A percentile compares a stretch with the other conserved stretches of the same genome.
phyloP scores from a whole-genome alignment of 2,329 filamentous ascomycete species.

The Paecilomyces sp. region DNA sequence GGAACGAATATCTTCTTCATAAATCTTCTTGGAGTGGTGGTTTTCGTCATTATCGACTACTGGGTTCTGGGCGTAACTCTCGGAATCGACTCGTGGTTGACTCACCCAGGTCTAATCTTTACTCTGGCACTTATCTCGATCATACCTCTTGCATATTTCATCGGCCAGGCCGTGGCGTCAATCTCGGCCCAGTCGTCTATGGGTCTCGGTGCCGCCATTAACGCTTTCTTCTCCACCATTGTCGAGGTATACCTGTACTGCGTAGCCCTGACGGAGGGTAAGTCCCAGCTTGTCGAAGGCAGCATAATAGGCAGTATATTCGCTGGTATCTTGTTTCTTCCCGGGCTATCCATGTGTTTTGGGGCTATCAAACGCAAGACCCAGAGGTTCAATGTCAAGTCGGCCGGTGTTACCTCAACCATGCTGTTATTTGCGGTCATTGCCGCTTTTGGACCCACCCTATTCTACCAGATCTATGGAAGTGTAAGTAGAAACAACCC shows the following conservation, averaged over 20 bases:
- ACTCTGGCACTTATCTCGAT: constrained; percentile 78
- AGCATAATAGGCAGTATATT: constrained; percentile 98
- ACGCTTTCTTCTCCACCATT: constrained; percentile 95
- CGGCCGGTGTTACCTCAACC: constrained; percentile 91
- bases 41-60: constrained; percentile 93
- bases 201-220: constrained; percentile 93
- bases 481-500: constrained; percentile 51
- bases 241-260: constrained; percentile 98
- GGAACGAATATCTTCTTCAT: constrained; percentile 99
- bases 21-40: constrained; percentile 88
- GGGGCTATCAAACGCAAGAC: constrained; percentile 97
- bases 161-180: constrained; percentile 94
- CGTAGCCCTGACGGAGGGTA: constrained; percentile 84
- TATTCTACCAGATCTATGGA: constrained; percentile 98
- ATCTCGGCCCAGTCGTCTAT: constrained; percentile 98
- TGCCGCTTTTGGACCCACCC: constrained; percentile 85
- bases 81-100: constrained; percentile 64
- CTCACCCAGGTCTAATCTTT: constrained; percentile 80
- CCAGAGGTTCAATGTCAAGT: constrained; percentile 94
- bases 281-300: constrained; percentile 86
- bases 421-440: constrained; percentile 97
- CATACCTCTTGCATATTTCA: constrained; percentile 95
- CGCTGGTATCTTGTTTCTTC: constrained; percentile 88
- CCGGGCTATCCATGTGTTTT: constrained; percentile 96
- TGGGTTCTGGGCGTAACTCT: constrained; percentile 65